Conservation (phyloP, 2,329 filamentous ascomycete genomes). For the Calonectria pteridis region DNA sequence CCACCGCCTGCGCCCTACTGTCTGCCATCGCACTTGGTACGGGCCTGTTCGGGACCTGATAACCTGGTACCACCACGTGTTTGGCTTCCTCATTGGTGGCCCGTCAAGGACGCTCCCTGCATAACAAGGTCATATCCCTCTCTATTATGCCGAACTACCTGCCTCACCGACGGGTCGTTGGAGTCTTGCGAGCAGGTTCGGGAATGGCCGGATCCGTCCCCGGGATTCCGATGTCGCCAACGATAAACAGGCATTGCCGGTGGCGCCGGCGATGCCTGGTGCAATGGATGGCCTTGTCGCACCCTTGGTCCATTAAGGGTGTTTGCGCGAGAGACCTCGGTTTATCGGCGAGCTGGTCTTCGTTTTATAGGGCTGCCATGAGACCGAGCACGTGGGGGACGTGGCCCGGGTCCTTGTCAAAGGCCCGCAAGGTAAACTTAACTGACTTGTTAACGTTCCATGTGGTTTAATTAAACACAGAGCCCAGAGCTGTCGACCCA, state of each 20-base stretch:
- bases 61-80: not conserved
- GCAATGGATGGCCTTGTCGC: not conserved
- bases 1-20: not conserved
- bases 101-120: not conserved
- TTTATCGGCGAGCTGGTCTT: not conserved
- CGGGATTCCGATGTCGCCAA: not conserved
- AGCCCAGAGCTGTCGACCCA: not conserved
- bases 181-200: not conserved
- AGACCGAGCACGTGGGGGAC: not conserved
- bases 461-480: not conserved
- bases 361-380: not conserved
- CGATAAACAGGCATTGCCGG: not conserved
- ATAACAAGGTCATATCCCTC: not conserved
- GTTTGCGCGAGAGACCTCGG: not conserved
- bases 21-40: not conserved
- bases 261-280: not conserved
- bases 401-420: not conserved
- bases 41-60: not conserved
- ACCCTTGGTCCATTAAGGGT: not conserved
- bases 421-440: not conserved
- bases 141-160: not conserved
- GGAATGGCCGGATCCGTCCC: not conserved
- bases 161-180: not conserved
- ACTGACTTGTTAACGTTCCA: not conserved
- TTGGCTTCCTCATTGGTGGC: not conserved